These are phyloP conservation scores for Syzygium malaccense DNA, from an alignment of 441 rosid genomes.

Conservation along the genomic window DNA sequence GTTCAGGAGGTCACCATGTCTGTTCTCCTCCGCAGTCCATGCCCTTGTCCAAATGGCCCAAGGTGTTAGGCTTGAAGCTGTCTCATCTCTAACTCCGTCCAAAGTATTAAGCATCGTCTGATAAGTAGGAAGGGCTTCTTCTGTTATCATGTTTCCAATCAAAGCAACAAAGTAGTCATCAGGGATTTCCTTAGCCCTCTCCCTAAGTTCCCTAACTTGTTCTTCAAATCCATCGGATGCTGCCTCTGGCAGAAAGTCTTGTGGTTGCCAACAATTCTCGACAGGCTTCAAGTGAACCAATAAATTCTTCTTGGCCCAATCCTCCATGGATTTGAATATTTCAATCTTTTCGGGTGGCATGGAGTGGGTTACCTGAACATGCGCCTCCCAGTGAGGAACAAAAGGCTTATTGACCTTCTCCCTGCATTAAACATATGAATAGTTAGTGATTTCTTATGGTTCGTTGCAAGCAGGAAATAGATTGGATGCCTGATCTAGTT, in stretches of 20 bases:
- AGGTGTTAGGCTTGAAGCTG: neutral
- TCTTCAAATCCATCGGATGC: neutral
- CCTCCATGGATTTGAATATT: conserved; percentile 13
- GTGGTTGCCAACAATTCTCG: conserved; percentile 5
- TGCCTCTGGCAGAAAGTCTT: conserved; percentile 5
- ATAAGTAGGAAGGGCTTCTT: conserved; percentile 15
- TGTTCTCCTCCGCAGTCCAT: no score
- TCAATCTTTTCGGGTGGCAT: conserved; percentile 4
- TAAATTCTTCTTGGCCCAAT: neutral
- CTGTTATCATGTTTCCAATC: conserved; percentile 8
- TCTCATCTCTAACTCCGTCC: conserved; percentile 5
- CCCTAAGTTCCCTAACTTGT: neutral
- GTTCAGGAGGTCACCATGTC: no score
- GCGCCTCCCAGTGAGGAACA: neutral
- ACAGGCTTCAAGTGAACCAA: conserved; percentile 1
- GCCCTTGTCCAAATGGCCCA: no score
- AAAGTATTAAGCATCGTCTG: neutral
- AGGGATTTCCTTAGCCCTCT: conserved; percentile 12
- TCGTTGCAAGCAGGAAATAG: neutral
- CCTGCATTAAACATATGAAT: neutral
- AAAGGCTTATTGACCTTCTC: neutral
- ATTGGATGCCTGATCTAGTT: neutral
- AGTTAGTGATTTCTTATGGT: neutral
- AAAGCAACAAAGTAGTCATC: conserved; percentile 7
- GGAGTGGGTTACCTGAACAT: neutral